A percentile compares a stretch with the other conserved stretches of the same genome.
These are phyloP conservation scores for Eucalyptus pumila DNA, from an alignment of 345 rosid genomes.

Conservation along the genomic window DNA sequence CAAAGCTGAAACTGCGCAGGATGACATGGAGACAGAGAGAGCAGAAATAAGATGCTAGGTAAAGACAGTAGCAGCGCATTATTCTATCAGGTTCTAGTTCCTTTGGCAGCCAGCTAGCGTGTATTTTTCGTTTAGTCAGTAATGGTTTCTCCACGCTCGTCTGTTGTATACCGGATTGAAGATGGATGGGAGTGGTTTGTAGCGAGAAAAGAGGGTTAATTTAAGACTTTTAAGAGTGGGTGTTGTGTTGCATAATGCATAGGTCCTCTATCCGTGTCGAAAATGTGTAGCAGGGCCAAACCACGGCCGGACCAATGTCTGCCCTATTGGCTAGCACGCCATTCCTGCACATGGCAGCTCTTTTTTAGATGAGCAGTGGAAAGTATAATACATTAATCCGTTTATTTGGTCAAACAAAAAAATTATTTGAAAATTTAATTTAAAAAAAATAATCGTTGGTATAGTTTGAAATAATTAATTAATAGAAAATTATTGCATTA, in stretches of 20 bases:
- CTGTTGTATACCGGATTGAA: neutral
- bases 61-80: neutral
- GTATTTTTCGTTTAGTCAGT: neutral
- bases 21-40: neutral
- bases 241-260: neutral
- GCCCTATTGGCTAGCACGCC: neutral
- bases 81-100: neutral
- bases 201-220: neutral
- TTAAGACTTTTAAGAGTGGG: neutral
- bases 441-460: fast-evolving
- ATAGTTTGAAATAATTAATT: neutral
- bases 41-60: neutral
- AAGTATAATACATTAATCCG: neutral
- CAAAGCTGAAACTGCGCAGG: neutral
- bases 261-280: neutral
- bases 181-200: neutral
- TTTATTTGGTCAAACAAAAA: neutral
- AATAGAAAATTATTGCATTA: fast-evolving
- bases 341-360: neutral
- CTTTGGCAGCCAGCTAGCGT: neutral
- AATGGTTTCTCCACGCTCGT: neutral
- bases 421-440: neutral
- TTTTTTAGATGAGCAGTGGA: neutral
- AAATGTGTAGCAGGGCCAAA: neutral
- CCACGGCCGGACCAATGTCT: neutral